A percentile compares a stretch with the other conserved stretches of the same genome.
These are phyloP conservation scores for Claviceps monticola DNA, from an alignment of 2,329 filamentous ascomycete genomes.

Conservation along the genomic window DNA sequence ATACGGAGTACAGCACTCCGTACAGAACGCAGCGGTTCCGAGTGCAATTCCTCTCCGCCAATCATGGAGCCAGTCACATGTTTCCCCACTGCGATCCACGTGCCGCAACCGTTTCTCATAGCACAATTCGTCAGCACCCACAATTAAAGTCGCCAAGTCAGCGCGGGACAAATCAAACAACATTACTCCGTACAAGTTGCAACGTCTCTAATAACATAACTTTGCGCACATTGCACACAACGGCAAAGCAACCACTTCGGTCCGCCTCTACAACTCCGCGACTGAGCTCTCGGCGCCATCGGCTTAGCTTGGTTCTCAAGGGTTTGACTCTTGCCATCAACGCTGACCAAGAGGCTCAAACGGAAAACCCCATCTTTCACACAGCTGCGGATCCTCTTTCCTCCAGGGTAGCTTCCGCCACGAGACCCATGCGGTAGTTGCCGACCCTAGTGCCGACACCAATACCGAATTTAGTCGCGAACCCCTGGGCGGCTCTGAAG, in stretches of 20 bases:
- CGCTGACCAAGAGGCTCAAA: not conserved
- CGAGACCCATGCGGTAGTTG: not conserved
- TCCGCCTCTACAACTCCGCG: conserved; percentile 1
- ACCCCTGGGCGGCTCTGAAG: conserved; percentile 1
- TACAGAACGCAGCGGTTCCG: too few species aligned
- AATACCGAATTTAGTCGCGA: conserved; percentile 1
- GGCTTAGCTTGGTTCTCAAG: not conserved
- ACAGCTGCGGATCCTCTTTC: not conserved
- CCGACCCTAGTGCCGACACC: too few species aligned
- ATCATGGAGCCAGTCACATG: not conserved
- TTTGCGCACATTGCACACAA: not conserved
- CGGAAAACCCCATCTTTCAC: too few species aligned
- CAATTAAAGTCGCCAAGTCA: not conserved
- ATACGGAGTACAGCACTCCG: too few species aligned
- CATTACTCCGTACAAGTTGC: too few species aligned
- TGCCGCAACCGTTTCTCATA: too few species aligned
- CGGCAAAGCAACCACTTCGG: not conserved
- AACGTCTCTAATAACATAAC: too few species aligned
- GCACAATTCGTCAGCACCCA: not conserved
- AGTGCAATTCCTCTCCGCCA: too few species aligned
- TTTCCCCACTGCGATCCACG: not conserved
- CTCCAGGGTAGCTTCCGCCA: conserved; percentile 2
- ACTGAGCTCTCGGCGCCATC: conserved; percentile 1
- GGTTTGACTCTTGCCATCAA: not conserved
- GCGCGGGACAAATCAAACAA: not conserved